phyloP scores from a whole-genome alignment of 192 early-diverging fungal genomes.

The Obelidium mucronatum region DNA sequence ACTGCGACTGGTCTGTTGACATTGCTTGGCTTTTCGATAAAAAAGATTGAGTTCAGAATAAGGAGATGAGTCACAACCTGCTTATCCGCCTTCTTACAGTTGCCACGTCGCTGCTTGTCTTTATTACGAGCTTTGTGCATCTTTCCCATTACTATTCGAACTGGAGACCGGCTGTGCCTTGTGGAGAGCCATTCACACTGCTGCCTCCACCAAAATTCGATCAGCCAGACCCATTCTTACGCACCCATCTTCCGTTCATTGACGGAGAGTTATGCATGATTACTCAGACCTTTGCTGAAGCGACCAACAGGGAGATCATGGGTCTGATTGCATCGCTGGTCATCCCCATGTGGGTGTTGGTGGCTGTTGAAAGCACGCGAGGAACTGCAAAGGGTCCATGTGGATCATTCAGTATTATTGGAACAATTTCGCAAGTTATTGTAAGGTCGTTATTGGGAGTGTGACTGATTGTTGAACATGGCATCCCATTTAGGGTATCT shows the following conservation, averaged over 20 bases:
- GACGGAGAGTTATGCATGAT: not conserved
- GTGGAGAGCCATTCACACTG: not conserved
- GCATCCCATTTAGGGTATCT: not conserved
- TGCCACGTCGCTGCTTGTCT: not conserved
- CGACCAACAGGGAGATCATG: not conserved
- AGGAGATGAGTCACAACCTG: not conserved
- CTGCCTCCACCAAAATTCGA: not conserved
- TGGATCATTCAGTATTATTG: not conserved
- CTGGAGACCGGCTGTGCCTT: not conserved
- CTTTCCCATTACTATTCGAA: not conserved
- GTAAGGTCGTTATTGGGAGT: not conserved
- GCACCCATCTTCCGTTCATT: not conserved
- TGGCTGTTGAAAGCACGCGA: not conserved
- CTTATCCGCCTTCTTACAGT: not conserved
- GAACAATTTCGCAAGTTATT: not conserved
- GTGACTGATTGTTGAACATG: not conserved
- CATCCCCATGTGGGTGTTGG: not conserved
- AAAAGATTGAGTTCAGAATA: not conserved
- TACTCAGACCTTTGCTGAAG: conserved; percentile 1
- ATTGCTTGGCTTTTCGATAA: too few species aligned
- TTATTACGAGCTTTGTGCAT: not conserved
- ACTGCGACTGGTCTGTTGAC: too few species aligned
- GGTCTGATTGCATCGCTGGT: not conserved
- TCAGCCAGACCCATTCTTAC: not conserved
- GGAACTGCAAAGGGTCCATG: not conserved